Conservation (phyloP, 1,284 basidiomycete species). For the Puccinia sorghi region DNA sequence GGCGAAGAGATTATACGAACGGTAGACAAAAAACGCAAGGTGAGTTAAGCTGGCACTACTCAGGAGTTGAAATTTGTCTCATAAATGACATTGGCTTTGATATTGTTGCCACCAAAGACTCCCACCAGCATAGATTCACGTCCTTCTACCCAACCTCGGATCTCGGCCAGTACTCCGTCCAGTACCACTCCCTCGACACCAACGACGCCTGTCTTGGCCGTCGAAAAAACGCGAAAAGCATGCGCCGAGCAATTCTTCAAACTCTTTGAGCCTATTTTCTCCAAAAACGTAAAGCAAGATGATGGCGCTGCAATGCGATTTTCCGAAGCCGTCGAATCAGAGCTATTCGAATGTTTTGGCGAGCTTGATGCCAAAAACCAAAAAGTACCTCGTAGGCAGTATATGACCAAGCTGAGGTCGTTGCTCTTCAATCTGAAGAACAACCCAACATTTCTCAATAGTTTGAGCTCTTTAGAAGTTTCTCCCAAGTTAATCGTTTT, state of each 20-base stretch:
- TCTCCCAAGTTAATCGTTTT: slow-evolving; percentile 62
- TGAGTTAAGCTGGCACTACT: slow-evolving; percentile 14
- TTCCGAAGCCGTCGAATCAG: slow-evolving; percentile 42
- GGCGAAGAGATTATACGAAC: slow-evolving; percentile 27
- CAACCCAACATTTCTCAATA: slow-evolving; percentile 39
- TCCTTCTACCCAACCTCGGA: slow-evolving; percentile 34
- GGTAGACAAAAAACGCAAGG: slow-evolving; percentile 32
- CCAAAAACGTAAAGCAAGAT: slow-evolving; percentile 7
- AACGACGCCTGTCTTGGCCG: slow-evolving; percentile 10
- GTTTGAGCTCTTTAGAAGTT: slow-evolving; percentile 30
- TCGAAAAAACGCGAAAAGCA: slow-evolving; percentile 42
- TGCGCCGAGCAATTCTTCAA: slow-evolving; percentile 46
- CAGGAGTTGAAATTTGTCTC: background rate
- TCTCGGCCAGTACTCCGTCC: slow-evolving; percentile 24
- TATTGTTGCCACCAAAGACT: slow-evolving; percentile 19
- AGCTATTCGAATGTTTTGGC: slow-evolving; percentile 41
- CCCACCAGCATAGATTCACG: slow-evolving; percentile 25
- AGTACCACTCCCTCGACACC: slow-evolving; percentile 32
- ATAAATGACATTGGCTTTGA: slow-evolving; percentile 2
- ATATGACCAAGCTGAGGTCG: slow-evolving; percentile 45
- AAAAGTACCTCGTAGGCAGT: slow-evolving; percentile 44
- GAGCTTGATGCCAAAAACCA: slow-evolving; percentile 39
- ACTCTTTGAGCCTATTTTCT: slow-evolving; percentile 43
- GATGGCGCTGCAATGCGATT: slow-evolving; percentile 30
- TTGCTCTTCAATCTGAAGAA: slow-evolving; percentile 45